Evolutionary conservation across 148 eudicot genomes (phyloP), one percentile per base, ranked within the genome.

Genomic region (Camellia lanceoleosa): DNA sequence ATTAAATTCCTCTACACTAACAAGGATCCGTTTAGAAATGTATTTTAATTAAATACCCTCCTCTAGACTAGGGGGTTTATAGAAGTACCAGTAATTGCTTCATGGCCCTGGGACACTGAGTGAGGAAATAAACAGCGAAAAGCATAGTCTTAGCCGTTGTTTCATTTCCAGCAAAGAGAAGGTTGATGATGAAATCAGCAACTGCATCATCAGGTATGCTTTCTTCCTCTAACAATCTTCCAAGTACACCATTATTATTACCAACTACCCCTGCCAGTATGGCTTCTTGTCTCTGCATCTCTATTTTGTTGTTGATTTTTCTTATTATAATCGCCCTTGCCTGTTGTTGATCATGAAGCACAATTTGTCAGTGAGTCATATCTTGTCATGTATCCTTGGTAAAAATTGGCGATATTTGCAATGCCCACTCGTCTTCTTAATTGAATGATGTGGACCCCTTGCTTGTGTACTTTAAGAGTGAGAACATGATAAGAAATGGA

Each of bases 91-190:
- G 74, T 41, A 89, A 56, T 78, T 89, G 88, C 20, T 75, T 80
- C 76, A 83, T 68, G 52, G 91, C 91, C 30, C 43, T 70, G 14
- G 91, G 89, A 55, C 84, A 85, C 16, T 73, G 88, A 41, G 88
- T 85, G 85, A 89, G 88, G 83, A 81, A 89, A 67, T 87, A 89
- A 68, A 89, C 80, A 64, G 91, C 88, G 67, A 89, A 89, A 20
- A 87, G 87, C 91, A 89, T 89, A 73, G 91, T 89, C 79, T 89
- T 89, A 43, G 91, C 82, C 1, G 91, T 87, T 0, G 91, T 89
- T 81, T 89, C 91, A 69, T 89, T 89, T 63, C 91, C 91, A 38
- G 91, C 91, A 76, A 89, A 89, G 12, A 89, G 80, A 64, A 89
- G 91, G 76, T 89, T 89, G 19, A 89, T 89, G 1, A 87, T 81